Evolutionary conservation across 371 early-diverging fungal species (phyloP), one percentile per base, ranked within the genome.

Genomic region (Rhizopus stolonifer): DNA sequence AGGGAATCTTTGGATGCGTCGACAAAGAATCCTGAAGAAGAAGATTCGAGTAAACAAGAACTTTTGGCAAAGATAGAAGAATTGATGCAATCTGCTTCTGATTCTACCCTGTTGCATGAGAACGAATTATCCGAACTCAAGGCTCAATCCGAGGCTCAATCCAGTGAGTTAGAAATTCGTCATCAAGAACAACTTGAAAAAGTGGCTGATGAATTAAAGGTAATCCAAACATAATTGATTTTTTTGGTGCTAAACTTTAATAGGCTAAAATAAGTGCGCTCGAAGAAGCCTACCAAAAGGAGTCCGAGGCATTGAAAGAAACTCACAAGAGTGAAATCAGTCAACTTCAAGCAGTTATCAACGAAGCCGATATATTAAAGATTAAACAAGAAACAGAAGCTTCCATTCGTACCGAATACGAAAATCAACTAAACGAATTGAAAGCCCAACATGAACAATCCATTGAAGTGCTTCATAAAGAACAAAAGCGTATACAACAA

Each of bases 341-440:
- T 11, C 51, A 58, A 36, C 38, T 63, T 2, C 64, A 63, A 31
- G 55, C 48, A 13, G 58, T 49, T 9, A 42, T 63, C n/a, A 34
- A 56, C 34, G 64, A 63, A 47, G 36, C 19, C 10, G 58, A 63
- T 26, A 63, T 63, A 10, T 31, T 53, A 24, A 53, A 21, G 22
- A 5, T 49, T 42, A 51, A 43, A n/a, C 39, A 34, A 34, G 64
- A 58, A 24, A 53, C 64, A 11, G 64, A 63, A 50, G 63, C 42
- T 18, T 39, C 26, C 1, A 19, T 29, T 13, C 52, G 52, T 19
- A 18, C 26, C 18, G 25, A 63, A 19, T 58, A 58, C 39, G 58
- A 58, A 26, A 58, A 51, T n/a, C 50, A 62, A 33, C 22, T 56
- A 14, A 52, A 42, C 13, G 45, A 21, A 23, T 23, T 31, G 6